These are phyloP conservation scores for Debaryomyces sp. DNA, from an alignment of 1,139 yeast genomes.

Conservation along the genomic window DNA sequence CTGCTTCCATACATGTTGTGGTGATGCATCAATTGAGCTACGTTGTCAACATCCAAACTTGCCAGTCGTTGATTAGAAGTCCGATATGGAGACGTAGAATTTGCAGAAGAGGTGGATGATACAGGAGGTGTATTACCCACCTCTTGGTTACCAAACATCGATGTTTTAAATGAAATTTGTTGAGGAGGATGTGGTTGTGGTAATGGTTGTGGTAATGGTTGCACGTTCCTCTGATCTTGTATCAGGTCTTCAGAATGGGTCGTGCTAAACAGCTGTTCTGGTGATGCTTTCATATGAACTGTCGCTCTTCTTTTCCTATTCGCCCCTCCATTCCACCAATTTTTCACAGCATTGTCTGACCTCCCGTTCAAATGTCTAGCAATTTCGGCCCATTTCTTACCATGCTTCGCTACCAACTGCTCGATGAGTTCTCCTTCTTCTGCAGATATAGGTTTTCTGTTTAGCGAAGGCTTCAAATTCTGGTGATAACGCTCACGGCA, in stretches of 20 bases:
- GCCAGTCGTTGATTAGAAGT: constrained; percentile 26
- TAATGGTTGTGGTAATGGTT: constrained; percentile 7
- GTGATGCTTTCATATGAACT: constrained; percentile 3
- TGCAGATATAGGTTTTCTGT: constrained; percentile 78
- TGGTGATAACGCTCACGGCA: constrained; percentile 93
- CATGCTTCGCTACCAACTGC: constrained; percentile 74
- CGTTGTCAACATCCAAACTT: constrained; percentile 30
- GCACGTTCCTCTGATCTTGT: neutral
- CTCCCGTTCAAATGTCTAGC: constrained; percentile 87
- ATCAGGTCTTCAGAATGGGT: neutral
- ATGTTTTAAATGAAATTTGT: constrained; percentile 39
- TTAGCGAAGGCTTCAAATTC: constrained; percentile 81
- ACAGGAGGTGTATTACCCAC: constrained; percentile 8
- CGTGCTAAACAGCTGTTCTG: neutral
- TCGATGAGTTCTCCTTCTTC: constrained; percentile 87
- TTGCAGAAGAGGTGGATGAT: neutral
- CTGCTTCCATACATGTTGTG: neutral
- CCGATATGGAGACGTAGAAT: constrained; percentile 5
- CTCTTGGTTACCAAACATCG: constrained; percentile 34
- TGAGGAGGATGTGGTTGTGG: constrained; percentile 12
- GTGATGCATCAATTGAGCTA: constrained; percentile 12
- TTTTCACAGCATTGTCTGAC: constrained; percentile 87
- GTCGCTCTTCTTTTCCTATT: constrained; percentile 69
- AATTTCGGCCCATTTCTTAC: constrained; percentile 94
- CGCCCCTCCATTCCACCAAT: constrained; percentile 97